A percentile compares a stretch with the other conserved stretches of the same genome.
These are phyloP conservation scores for Rubroshorea leprosula DNA, from an alignment of 345 rosid genomes.

Conservation along the genomic window DNA sequence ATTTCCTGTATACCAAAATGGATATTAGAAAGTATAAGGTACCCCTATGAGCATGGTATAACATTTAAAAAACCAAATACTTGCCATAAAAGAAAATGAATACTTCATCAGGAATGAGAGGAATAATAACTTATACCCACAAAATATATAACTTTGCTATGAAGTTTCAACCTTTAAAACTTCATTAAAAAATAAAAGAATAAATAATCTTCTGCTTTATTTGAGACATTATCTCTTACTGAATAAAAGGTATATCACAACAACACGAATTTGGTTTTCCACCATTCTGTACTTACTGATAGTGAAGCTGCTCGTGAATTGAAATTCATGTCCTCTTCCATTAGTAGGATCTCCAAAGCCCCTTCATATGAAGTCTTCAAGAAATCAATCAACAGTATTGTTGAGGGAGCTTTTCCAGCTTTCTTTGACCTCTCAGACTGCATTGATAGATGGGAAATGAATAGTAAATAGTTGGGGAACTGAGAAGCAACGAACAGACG, in stretches of 20 bases:
- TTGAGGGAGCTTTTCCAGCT: constrained; percentile 69
- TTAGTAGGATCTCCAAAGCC: constrained; percentile 47
- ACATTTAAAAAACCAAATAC: background rate
- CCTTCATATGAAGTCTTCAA: constrained; percentile 53
- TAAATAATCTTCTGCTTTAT: background rate
- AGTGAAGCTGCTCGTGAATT: constrained; percentile 81
- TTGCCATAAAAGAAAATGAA: too few relatives aligned
- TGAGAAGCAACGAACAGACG: background rate
- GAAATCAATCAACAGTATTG: constrained; percentile 50
- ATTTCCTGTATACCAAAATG: constrained; percentile 43
- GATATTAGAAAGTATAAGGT: background rate
- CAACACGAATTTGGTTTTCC: background rate
- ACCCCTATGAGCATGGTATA: background rate
- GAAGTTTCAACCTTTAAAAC: background rate
- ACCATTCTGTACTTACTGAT: constrained; percentile 34
- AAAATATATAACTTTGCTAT: background rate
- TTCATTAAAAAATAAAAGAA: background rate
- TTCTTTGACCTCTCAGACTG: constrained; percentile 91
- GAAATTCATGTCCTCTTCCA: constrained; percentile 84
- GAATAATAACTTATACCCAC: background rate
- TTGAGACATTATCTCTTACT: background rate
- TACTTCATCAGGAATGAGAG: background rate
- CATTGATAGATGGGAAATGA: constrained; percentile 11
- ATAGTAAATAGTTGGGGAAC: background rate
- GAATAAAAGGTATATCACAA: background rate